Base-by-base conservation (phyloP, 176 grass and related monocot species). In the Juncus inflexus region DNA sequence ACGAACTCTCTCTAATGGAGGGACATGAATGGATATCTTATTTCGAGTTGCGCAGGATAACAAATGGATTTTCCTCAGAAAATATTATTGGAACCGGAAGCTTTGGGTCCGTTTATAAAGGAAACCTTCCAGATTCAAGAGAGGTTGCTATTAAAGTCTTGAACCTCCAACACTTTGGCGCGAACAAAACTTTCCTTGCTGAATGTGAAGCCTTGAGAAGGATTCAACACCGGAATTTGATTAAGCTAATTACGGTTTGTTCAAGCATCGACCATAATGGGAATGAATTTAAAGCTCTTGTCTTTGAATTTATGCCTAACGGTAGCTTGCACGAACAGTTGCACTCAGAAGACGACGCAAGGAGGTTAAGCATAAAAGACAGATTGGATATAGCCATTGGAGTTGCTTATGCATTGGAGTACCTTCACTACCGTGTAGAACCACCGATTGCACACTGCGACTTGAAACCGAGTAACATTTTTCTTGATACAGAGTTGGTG, bases 161-260 rank as follows among this genome's bases (percentile, higher is more conserved):
- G 40, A 61, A 83, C 28, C 84, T 87, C 50, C 19, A 28, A 28
- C 19, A 28, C 19, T 28, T 28, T 1, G 19, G 19, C 19, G 19
- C 19, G 19, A 28, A 28, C 19, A 28, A 28, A 28, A 28, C 19
- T 28, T 28, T 28, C 19, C 19, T 28, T 28, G 19, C 19, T 45
- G 84, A 89, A 62, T 89, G 85, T 53, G 58, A 84, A 38, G 72
- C 77, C n/a, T 40, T 89, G 42, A 84, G 73, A 38, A 84, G 73
- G 37, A 84, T 71, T 10, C 64, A 77, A 3, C 85, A 84, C 60
- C 70, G 61, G 15, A 89, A 89, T 70, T 80, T 89, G 41, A 58
- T 77, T 16, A 47, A 54, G 35, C 69, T 81, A 12, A 35, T 81
- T 40, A 78, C 77, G 61, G 61, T 35, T 40, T 89, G 85, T 55